A percentile compares a stretch with the other conserved stretches of the same genome.
Evolutionary conservation across 768 basidiomycete genomes (phyloP).

Genomic region (Tephrocybe sp.): DNA sequence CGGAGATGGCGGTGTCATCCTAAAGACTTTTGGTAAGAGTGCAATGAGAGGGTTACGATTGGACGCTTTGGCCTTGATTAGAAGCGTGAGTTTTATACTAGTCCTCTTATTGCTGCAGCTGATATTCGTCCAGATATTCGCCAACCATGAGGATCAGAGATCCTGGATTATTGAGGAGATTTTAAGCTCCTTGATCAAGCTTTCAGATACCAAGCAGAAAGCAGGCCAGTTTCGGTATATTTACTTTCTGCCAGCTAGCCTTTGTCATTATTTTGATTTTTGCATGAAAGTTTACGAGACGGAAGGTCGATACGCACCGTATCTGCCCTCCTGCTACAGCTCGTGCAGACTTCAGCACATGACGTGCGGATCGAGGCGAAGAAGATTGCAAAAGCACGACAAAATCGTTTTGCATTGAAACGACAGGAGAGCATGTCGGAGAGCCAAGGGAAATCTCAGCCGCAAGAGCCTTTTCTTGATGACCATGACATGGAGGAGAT

Average conservation of each 20-base stretch:
- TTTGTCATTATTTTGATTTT: slow-evolving; percentile 2
- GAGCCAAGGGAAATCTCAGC: slow-evolving; percentile 26
- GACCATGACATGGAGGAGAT: slow-evolving; percentile 77
- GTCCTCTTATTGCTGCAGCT: not conserved
- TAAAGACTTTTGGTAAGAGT: slow-evolving; percentile 69
- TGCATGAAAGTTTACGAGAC: slow-evolving; percentile 66
- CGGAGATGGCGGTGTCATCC: slow-evolving; percentile 60
- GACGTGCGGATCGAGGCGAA: slow-evolving; percentile 75
- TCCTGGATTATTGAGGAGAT: slow-evolving; percentile 99
- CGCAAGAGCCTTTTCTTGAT: slow-evolving; percentile 53
- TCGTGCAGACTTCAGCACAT: slow-evolving; percentile 94
- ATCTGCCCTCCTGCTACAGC: slow-evolving; percentile 88
- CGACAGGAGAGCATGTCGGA: slow-evolving; percentile 63
- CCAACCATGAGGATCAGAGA: slow-evolving; percentile 85
- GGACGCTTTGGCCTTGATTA: slow-evolving; percentile 79
- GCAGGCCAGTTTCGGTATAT: slow-evolving; percentile 83
- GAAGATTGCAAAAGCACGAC: slow-evolving; percentile 58
- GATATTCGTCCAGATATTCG: slow-evolving; percentile 66
- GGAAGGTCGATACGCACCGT: slow-evolving; percentile 91
- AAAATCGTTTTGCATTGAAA: slow-evolving; percentile 56
- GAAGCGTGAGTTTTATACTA: slow-evolving; percentile 58
- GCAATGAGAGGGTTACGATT: slow-evolving; percentile 81
- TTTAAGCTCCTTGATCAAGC: slow-evolving; percentile 81
- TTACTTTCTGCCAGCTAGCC: not conserved
- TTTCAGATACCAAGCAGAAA: slow-evolving; percentile 86